Percentiles rank a stretch among this genome's conserved stretches.
These are phyloP conservation scores for Penicillium freii DNA, from an alignment of 2,329 filamentous ascomycete species.

Conservation along the genomic window DNA sequence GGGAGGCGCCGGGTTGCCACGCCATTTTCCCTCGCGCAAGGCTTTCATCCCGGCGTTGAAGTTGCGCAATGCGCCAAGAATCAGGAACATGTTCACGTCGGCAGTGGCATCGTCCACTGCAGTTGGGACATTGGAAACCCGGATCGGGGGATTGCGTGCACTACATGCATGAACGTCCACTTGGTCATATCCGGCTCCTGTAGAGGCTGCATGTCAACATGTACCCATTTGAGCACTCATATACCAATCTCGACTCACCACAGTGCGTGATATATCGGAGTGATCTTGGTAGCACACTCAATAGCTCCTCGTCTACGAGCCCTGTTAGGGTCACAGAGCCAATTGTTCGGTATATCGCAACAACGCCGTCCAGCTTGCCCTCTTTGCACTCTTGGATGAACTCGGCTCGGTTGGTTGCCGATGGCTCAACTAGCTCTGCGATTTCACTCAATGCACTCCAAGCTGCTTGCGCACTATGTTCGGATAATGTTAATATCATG, in stretches of 20 bases:
- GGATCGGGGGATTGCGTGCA: slow-evolving; percentile 56
- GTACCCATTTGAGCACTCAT: not conserved
- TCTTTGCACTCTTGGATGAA: slow-evolving; percentile 68
- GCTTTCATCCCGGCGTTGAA: slow-evolving; percentile 65
- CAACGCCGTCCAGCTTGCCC: slow-evolving; percentile 64
- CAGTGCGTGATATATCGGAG: slow-evolving; percentile 42
- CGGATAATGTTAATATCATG: not conserved
- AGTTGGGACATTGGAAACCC: slow-evolving; percentile 77
- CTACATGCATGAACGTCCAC: slow-evolving; percentile 72
- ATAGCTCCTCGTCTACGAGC: slow-evolving; percentile 66
- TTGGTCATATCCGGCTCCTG: slow-evolving; percentile 82
- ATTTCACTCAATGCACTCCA: slow-evolving; percentile 62
- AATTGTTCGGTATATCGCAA: slow-evolving; percentile 70
- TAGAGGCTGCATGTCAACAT: not conserved
- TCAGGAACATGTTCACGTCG: slow-evolving; percentile 75
- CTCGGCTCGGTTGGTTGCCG: slow-evolving; percentile 59
- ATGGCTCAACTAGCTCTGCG: slow-evolving; percentile 64
- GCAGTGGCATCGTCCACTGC: slow-evolving; percentile 81
- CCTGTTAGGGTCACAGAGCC: slow-evolving; percentile 64
- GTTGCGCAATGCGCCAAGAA: slow-evolving; percentile 74
- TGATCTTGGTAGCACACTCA: slow-evolving; percentile 49
- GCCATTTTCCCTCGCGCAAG: slow-evolving; percentile 67
- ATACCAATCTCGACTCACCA: slow-evolving; percentile 26
- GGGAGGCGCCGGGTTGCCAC: slow-evolving; percentile 53
- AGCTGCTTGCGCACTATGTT: slow-evolving; percentile 55